Conservation (phyloP, 306 rosid genomes). For the Begonia masoniana region DNA sequence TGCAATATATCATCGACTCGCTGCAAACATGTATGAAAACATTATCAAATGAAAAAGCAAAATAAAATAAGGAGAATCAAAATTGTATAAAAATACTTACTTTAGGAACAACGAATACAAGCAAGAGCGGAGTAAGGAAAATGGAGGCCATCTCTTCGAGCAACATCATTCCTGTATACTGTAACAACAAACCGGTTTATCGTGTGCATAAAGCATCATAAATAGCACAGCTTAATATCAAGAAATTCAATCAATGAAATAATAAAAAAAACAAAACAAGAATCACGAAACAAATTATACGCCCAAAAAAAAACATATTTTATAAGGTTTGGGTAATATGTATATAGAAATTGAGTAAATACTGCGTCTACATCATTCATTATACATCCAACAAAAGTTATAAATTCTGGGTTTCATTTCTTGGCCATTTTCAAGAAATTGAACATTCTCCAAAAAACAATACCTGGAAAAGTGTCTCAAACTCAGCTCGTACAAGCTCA, state of each 20-base stretch:
- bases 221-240: no score
- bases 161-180: conserved; percentile 93
- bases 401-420: conserved; percentile 1
- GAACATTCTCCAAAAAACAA: not conserved
- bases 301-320: no score
- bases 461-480: conserved; percentile 91
- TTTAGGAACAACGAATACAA: conserved; percentile 72
- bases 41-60: conserved; percentile 7
- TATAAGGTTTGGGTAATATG: no score
- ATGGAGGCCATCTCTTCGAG: conserved; percentile 98
- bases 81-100: conserved; percentile 22
- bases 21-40: conserved; percentile 33
- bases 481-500: conserved; percentile 43
- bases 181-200: conserved; percentile 4
- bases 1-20: conserved; percentile 82
- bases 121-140: conserved; percentile 89
- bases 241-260: no score
- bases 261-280: no score
- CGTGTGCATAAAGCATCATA: no score
- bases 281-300: no score
- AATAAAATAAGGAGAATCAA: conserved; percentile 2
- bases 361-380: no score
- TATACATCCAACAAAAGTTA: not conserved
- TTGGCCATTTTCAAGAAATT: not conserved
- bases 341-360: no score